Percentiles rank a stretch among this genome's conserved stretches.
These are phyloP conservation scores for Hirsutella minnesotensis DNA, from an alignment of 2,329 filamentous ascomycete genomes.

Conservation along the genomic window DNA sequence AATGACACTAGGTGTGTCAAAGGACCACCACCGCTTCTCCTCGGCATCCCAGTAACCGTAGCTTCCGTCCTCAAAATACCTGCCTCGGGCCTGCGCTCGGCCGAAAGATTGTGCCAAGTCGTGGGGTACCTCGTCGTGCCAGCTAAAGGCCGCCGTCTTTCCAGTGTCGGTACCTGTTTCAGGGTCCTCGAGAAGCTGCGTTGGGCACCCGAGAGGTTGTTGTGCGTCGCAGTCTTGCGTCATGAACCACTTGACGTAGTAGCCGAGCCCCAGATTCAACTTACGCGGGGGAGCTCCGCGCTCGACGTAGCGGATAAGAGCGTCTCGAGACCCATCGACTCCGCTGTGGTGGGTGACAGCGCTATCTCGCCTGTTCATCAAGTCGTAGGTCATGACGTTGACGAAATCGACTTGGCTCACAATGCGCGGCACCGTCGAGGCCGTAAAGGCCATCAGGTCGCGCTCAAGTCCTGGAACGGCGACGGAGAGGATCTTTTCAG, in stretches of 20 bases:
- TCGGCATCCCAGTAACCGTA: slow-evolving; percentile 55
- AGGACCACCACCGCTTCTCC: slow-evolving; percentile 59
- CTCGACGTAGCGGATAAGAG: slow-evolving; percentile 47
- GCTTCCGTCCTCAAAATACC: slow-evolving; percentile 47
- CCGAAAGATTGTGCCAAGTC: slow-evolving; percentile 46
- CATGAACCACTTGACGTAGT: slow-evolving; percentile 54
- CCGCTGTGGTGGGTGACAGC: slow-evolving; percentile 54
- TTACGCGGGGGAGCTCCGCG: slow-evolving; percentile 38
- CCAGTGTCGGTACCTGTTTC: slow-evolving; percentile 43
- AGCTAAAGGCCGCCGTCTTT: slow-evolving; percentile 48
- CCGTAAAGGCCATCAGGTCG: slow-evolving; percentile 58
- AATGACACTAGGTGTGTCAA: slow-evolving; percentile 53
- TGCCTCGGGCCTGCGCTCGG: slow-evolving; percentile 38
- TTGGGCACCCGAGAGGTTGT: slow-evolving; percentile 40
- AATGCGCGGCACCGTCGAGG: slow-evolving; percentile 45
- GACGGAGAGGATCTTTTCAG: slow-evolving; percentile 49
- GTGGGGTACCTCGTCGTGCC: slow-evolving; percentile 39
- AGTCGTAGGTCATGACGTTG: slow-evolving; percentile 59
- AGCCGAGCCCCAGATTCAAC: slow-evolving; percentile 53
- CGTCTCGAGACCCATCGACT: slow-evolving; percentile 39
- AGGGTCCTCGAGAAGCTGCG: slow-evolving; percentile 44
- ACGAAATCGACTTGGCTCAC: slow-evolving; percentile 50
- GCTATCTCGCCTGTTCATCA: slow-evolving; percentile 57
- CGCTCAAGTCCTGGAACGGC: slow-evolving; percentile 52
- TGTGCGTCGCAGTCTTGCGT: slow-evolving; percentile 30